phyloP scores from a whole-genome alignment of 176 grass and related monocot species.

The sorghum (Sorghum bicolor) region DNA sequence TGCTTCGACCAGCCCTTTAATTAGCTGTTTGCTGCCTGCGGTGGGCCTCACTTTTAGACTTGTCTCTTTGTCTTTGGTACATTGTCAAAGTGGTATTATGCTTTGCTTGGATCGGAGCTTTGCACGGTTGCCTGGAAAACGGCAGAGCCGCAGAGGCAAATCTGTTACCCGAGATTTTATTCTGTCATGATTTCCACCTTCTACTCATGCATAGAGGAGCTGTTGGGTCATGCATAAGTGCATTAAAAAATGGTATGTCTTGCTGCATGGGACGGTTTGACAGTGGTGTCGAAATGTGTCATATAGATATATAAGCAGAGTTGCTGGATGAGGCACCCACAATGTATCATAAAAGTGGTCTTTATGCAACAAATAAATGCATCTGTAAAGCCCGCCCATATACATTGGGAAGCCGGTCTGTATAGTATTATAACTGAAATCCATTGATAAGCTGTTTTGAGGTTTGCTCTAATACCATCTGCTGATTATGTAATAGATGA shows the following conservation, averaged over 20 bases:
- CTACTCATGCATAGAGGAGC: neutral
- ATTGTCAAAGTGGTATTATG: neutral
- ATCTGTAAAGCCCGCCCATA: too few relatives aligned
- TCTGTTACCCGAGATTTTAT: neutral
- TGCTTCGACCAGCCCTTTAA: neutral
- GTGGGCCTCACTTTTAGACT: neutral
- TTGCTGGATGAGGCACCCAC: neutral
- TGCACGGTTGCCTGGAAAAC: neutral
- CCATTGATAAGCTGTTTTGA: conserved; percentile 5
- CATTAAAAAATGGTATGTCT: neutral
- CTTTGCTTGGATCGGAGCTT: neutral
- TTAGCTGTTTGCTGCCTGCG: neutral
- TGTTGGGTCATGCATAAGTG: neutral
- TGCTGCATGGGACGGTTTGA: neutral
- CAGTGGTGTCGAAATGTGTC: neutral
- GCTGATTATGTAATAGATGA: neutral
- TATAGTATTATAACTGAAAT: too few relatives aligned
- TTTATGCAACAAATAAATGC: too few relatives aligned
- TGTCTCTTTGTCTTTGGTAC: neutral
- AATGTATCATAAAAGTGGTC: too few relatives aligned
- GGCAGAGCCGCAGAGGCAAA: neutral
- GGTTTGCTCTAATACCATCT: neutral
- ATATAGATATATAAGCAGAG: neutral
- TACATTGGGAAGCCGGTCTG: too few relatives aligned
- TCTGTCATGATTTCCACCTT: neutral